phyloP scores from a whole-genome alignment of 805 yeast genomes.

The Sugiyamaella boreocaroliniensis region DNA sequence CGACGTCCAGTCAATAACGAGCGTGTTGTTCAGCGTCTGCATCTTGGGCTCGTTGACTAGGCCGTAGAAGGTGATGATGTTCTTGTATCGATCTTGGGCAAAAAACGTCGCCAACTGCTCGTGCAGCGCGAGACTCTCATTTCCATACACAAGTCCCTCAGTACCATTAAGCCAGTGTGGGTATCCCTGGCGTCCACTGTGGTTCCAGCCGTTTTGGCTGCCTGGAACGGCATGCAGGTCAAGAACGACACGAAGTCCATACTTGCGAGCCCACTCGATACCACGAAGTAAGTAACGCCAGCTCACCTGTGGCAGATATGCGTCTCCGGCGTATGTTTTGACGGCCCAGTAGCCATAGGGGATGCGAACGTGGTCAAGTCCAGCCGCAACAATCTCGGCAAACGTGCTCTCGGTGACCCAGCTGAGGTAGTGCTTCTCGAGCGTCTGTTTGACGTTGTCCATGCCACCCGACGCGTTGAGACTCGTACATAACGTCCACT shows the following conservation, averaged over 20 bases:
- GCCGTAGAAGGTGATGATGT: conserved; percentile 72
- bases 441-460: conserved; percentile 40
- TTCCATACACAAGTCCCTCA: conserved; percentile 38
- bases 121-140: conserved; percentile 46
- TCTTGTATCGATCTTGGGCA: conserved; percentile 51
- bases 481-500: conserved; percentile 52
- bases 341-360: conserved; percentile 85
- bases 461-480: conserved; percentile 50
- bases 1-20: conserved; percentile 50
- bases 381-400: conserved; percentile 46
- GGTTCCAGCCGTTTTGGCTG: conserved; percentile 81
- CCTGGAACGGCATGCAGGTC: conserved; percentile 82
- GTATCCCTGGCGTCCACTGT: conserved; percentile 57
- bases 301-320: conserved; percentile 60
- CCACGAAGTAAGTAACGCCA: conserved; percentile 54
- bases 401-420: conserved; percentile 69
- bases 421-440: conserved; percentile 60
- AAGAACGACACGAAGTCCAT: conserved; percentile 61
- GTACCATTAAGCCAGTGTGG: conserved; percentile 38
- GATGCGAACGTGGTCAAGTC: conserved; percentile 68
- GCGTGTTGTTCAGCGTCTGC: conserved; percentile 45
- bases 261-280: conserved; percentile 56
- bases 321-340: conserved; percentile 31
- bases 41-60: conserved; percentile 68
- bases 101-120: conserved; percentile 53